These are phyloP conservation scores for Lichina pygmaea DNA, from an alignment of 495 filamentous ascomycete species.

Conservation along the genomic window DNA sequence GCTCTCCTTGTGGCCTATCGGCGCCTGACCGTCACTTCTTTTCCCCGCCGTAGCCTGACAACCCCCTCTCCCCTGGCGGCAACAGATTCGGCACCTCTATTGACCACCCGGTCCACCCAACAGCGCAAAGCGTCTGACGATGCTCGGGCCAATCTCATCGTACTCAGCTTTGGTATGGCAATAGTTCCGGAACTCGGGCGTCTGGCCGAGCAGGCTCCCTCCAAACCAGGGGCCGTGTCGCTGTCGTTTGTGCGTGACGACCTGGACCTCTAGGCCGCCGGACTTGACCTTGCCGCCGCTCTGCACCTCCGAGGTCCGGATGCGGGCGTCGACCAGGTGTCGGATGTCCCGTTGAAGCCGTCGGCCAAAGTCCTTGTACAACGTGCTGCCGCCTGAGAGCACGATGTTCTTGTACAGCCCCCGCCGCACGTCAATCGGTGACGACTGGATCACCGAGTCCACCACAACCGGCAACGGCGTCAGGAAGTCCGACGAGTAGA, in stretches of 20 bases:
- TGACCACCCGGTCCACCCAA: conserved; percentile 64
- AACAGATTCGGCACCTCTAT: conserved; percentile 3
- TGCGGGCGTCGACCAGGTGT: conserved; percentile 75
- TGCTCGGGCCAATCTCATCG: conserved; percentile 81
- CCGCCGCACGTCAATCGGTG: conserved; percentile 86
- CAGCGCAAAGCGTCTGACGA: conserved; percentile 83
- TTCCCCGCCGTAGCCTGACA: too few species aligned
- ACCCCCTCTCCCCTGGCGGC: too few species aligned
- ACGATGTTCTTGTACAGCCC: conserved; percentile 99
- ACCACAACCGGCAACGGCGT: conserved; percentile 85
- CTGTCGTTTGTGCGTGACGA: conserved; percentile 90
- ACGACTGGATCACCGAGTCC: conserved; percentile 87
- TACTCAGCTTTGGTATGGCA: conserved; percentile 96
- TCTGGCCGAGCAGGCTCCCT: conserved; percentile 84
- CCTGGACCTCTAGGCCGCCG: conserved; percentile 79
- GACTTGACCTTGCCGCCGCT: conserved; percentile 48
- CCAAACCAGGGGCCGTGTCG: conserved; percentile 96
- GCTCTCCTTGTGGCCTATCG: too few species aligned
- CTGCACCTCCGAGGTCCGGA: conserved; percentile 69
- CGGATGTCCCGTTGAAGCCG: conserved; percentile 90
- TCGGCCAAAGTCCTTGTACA: conserved; percentile 94
- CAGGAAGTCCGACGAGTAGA: conserved; percentile 93
- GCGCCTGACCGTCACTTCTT: too few species aligned
- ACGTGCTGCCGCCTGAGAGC: conserved; percentile 78
- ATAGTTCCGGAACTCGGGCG: conserved; percentile 95